These are phyloP conservation scores for Cryptococcus sp. DNA, from an alignment of 1,284 basidiomycete species.

Conservation along the genomic window DNA sequence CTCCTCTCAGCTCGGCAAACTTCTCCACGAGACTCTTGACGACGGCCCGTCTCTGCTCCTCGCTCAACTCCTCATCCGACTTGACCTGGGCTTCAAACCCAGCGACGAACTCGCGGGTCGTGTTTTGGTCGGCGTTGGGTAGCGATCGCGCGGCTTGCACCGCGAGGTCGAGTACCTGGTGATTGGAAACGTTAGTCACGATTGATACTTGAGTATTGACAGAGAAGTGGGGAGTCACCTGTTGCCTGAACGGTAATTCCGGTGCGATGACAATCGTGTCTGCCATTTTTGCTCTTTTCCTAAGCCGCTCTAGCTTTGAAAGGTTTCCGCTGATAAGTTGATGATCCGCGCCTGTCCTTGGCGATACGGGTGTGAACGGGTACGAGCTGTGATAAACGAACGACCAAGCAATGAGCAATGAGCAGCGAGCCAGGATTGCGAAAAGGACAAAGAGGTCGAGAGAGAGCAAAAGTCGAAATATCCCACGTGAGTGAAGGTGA, in stretches of 20 bases:
- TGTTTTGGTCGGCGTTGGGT: constrained; percentile 66
- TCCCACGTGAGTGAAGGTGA: constrained; percentile 1
- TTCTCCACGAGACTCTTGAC: constrained; percentile 42
- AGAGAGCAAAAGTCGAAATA: constrained; percentile 13
- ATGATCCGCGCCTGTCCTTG: constrained; percentile 4
- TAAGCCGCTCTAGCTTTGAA: neutral
- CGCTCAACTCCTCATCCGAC: constrained; percentile 61
- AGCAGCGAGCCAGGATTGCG: neutral
- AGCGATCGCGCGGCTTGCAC: constrained; percentile 70
- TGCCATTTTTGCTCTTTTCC: constrained; percentile 48
- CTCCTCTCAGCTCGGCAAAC: constrained; percentile 45
- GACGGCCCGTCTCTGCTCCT: constrained; percentile 53
- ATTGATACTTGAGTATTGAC: neutral
- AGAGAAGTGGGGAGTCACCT: constrained; percentile 58
- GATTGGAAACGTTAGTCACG: neutral
- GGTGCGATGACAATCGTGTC: constrained; percentile 83
- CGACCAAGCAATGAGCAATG: neutral
- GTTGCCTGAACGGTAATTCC: constrained; percentile 84
- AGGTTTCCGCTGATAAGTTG: neutral
- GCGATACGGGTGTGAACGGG: neutral
- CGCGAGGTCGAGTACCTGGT: constrained; percentile 74
- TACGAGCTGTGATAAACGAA: too few relatives aligned
- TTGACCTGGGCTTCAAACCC: constrained; percentile 62
- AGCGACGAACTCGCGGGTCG: constrained; percentile 68
- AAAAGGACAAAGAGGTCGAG: neutral